Evolutionary conservation across 352 stramenopile species (phyloP), one percentile per base, ranked within the genome.

Genomic region (Phytophthora tubulina): DNA sequence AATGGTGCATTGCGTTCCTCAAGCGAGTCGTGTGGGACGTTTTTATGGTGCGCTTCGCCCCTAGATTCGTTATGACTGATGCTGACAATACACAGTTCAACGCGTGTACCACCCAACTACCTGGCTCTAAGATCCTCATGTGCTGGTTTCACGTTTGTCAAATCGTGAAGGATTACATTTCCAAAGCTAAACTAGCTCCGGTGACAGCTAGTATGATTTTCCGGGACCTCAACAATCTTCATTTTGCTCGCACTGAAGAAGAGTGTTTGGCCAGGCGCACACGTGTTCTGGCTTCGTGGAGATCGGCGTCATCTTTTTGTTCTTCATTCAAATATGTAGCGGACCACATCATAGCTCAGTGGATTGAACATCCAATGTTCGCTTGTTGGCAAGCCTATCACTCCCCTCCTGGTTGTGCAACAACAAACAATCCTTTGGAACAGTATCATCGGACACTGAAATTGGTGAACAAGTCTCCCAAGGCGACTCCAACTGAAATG

Each of bases 101-200:
- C 30, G 36, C 53, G 39, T 60, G n/a, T 38, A 13, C 53, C 17
- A 6, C 53, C n/a, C 10, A 48, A 13, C 10, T 49, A 14, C 52
- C 52, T 3, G 52, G 9, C 9, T 35, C 5, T 9, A 59, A 17
- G 13, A 59, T 49, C 13, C 36, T 48, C 9, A 59, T 46, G 33
- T 57, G 50, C 15, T 57, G 50, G 50, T 45, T 57, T 17, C 50
- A 57, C 27, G 50, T 57, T n/a, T 57, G 32, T 45, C 44, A 32
- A 44, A 45, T 45, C 31, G 50, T 57, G 9, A 57, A 52, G n/a
- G 45, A 52, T 8, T 52, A 52, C 45, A 7, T 36, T 35, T 52
- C 14, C 7, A 17, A 35, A 6, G 21, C 21, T 27, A 27, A 27
- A 27, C 21, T 27, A 27, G 21, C 21, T 27, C 21, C 45, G 4